Base-by-base conservation (phyloP, 192 early-diverging fungal genomes). In the Chytriomyces sp. region DNA sequence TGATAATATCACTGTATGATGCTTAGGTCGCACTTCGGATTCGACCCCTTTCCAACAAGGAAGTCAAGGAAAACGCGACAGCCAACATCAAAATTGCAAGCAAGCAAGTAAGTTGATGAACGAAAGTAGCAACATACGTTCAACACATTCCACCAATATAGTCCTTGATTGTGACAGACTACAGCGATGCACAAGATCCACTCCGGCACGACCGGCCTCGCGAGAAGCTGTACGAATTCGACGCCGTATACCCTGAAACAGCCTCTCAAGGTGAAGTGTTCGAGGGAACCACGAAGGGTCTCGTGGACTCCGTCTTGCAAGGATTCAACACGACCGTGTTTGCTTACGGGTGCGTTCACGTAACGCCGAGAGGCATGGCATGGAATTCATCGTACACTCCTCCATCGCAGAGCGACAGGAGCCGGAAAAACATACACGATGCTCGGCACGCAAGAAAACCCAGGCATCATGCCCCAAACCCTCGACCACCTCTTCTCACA, bases 311-410 rank as follows among this genome's bases (percentile, higher is more conserved):
- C 0, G 89, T 93, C 17, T 80, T 93, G 74, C 70, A 84, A 37
- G 94, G 93, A 14, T 96, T 87, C 79, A 94, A 96, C 70, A 88
- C 92, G 32, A 94, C 93, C 5, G 89, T 93, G n/a, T 96, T 96
- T 81, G 93, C 93, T 0, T 96, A 96, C 44, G 73, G 71, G 52
- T 73, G 49, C 31, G 12, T 7, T 64, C 32, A 26, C n/a, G n/a
- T n/a, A n/a, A n/a, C n/a, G 19, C 26, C 17, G 33, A 14, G 34
- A 5, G 56, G 2, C 4, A 28, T 53, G 2, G n/a, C 28, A 32
- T n/a, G 14, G 30, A 26, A 12, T 10, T 25, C 34, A 67, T 37
- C 39, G 22, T 75, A 59, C 25, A 17, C 57, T 69, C 10, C 28
- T 26, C 32, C 37, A 52, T 12, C 17, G 28, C 56, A 79, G 85